Base-by-base conservation (phyloP, 192 early-diverging fungal genomes). In the Rhizoclosmatium sp. region DNA sequence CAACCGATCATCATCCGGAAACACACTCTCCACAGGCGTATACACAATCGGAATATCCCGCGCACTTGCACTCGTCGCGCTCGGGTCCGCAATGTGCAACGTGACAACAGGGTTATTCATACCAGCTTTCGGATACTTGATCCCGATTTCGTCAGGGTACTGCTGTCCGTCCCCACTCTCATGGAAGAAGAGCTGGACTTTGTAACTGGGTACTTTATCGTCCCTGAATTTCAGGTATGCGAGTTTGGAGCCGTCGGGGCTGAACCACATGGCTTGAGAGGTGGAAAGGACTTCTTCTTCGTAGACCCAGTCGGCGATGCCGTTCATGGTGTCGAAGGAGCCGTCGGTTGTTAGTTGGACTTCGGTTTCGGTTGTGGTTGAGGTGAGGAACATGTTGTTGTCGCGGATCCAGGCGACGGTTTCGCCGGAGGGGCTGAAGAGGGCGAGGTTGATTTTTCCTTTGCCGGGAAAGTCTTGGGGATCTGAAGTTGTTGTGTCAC, bases 301-400 rank as follows among this genome's bases (percentile, higher is more conserved):
- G 73, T 99, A 99, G 0, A 97, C 96, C 97, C 97, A 99, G 83
- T 99, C 97, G n/a, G 95, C 91, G 4, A 98, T 87, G 4, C 96
- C 97, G 79, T 98, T 98, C 76, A 97, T 93, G 23, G 97, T 88
- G 40, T 85, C 88, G 45, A 83, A 84, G 40, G 92, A 92, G 14
- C 96, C 96, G 81, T 98, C 96, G 62, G 85, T 89, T 1, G 97
- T 99, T 45, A 98, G 85, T 56, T 91, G 91, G 58, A 89, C 88
- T 68, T 95, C 92, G 16, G 86, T 82, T 41, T 81, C 49, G 3
- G 78, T 81, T 77, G 41, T 56, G 4, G 47, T 92, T 51, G 89
- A 49, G 2, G 91, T 93, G 21, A 97, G 86, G 82, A 92, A 94
- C 5, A 99, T 47, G 76, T 99, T 90, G 82, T 98, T 97, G 81